Evolutionary conservation across 179 eudicot species (phyloP), one percentile per base, ranked within the genome.

Genomic region (Beta macrorhiza): DNA sequence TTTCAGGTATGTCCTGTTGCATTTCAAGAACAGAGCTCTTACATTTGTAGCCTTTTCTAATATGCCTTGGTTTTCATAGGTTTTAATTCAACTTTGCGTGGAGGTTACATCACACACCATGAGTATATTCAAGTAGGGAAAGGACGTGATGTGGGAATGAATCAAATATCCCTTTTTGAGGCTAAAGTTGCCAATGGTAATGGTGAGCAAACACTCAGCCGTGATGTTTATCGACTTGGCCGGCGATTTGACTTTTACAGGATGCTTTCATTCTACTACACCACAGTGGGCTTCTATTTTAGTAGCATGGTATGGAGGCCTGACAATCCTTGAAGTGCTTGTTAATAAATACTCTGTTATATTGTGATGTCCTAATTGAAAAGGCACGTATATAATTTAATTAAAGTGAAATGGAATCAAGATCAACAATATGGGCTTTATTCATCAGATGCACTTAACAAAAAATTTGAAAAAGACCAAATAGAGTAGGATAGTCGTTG

Each of bases 41-140:
- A n/a, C 80, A 44, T 56, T 69, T 62, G 73, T 20, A 56, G 65
- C 71, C 70, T 69, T 49, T 52, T 73, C 22, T 72, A 53, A 82
- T 67, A 55, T 51, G 15, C 55, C 78, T 81, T 56, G 53, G 32
- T 68, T 63, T 76, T 42, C 79, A 78, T 87, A 95, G 98, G 99
- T 84, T 92, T 79, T 81, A 95, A 95, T 85, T 95, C 98, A 73
- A 92, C 92, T 72, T 82, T 92, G 75, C 88, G 98, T 22, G 92
- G 93, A 64, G 98, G 98, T 73, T 91, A 81, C 83, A 88, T 95
- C 73, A 95, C 98, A 72, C 97, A 95, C 83, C 97, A 95, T 53
- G 98, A 95, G 84, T 95, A 95, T 85, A 93, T 95, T 81, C 98
- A 95, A 84, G 98, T 93, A 52, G 98, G 98, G 71, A 95, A 95